phyloP scores from a whole-genome alignment of 225 moss, liverwort and hornwort genomes.

The Sphagnum tenellum region DNA sequence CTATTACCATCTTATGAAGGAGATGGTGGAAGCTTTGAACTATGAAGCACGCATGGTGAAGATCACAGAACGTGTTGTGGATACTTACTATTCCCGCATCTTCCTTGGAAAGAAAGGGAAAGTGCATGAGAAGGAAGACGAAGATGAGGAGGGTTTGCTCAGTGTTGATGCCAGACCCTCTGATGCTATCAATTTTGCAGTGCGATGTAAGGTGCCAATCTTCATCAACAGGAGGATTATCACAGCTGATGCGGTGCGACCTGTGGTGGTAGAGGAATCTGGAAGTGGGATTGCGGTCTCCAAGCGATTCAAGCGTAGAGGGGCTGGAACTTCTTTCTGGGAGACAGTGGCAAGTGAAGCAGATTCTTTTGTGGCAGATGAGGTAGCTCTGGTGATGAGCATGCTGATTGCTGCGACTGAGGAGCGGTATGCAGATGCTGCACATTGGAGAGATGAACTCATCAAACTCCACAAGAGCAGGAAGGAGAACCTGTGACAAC shows the following conservation, averaged over 20 bases:
- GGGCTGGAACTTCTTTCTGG: constrained; percentile 50
- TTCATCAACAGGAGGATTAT: constrained; percentile 83
- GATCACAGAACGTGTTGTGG: constrained; percentile 85
- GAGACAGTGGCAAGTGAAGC: constrained; percentile 45
- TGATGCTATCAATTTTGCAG: constrained; percentile 88
- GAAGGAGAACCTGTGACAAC: constrained; percentile 23
- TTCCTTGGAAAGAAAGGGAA: constrained; percentile 76
- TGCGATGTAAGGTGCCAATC: constrained; percentile 94
- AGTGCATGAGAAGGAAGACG: constrained; percentile 15
- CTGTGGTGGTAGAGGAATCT: constrained; percentile 35
- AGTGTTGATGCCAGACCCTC: constrained; percentile 96
- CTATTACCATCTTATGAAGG: constrained; percentile 78
- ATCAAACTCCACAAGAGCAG: constrained; percentile 45
- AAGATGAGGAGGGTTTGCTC: constrained; percentile 8
- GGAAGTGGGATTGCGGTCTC: constrained; percentile 21
- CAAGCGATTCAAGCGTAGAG: constrained; percentile 32
- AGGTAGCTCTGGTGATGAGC: constrained; percentile 76
- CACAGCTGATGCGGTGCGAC: constrained; percentile 73
- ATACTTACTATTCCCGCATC: constrained; percentile 90
- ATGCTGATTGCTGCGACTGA: constrained; percentile 82
- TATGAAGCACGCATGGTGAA: constrained; percentile 92
- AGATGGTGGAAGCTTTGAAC: constrained; percentile 73
- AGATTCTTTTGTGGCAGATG: constrained; percentile 64
- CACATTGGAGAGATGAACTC: constrained; percentile 87
- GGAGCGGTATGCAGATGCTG: constrained; percentile 87